phyloP scores from a whole-genome alignment of 805 yeast species.

The Starmerella floricola region DNA sequence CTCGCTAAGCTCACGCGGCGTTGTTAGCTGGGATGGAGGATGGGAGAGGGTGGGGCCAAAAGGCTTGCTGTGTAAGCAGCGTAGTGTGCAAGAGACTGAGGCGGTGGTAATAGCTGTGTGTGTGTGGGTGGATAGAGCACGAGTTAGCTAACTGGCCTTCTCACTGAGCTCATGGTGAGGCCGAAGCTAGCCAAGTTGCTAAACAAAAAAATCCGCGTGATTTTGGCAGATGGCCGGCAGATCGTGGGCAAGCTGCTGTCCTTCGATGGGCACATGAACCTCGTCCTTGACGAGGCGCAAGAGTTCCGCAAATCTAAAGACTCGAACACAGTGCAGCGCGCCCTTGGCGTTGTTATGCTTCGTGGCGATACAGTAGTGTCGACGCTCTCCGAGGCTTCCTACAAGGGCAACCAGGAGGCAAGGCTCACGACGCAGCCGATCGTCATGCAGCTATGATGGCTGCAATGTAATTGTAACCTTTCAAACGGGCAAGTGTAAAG shows the following conservation, averaged over 20 bases:
- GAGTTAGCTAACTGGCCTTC: background rate
- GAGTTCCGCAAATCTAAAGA: conserved; percentile 68
- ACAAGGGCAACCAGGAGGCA: conserved; percentile 28
- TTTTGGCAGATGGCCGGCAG: conserved; percentile 65
- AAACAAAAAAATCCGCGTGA: conserved; percentile 58
- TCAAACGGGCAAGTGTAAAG: too few relatives aligned
- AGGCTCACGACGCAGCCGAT: conserved; percentile 8
- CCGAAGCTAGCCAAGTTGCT: conserved; percentile 48
- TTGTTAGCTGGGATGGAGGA: too few relatives aligned
- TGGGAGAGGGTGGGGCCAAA: too few relatives aligned
- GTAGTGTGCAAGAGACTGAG: too few relatives aligned
- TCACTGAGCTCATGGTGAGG: conserved; percentile 3
- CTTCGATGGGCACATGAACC: conserved; percentile 75
- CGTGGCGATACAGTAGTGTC: conserved; percentile 83
- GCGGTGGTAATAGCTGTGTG: too few relatives aligned
- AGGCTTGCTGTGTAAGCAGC: too few relatives aligned
- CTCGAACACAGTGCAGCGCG: conserved; percentile 50
- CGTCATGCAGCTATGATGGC: conserved; percentile 13
- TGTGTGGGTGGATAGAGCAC: background rate
- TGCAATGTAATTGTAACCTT: too few relatives aligned
- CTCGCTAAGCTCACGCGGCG: too few relatives aligned
- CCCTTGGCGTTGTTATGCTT: conserved; percentile 67
- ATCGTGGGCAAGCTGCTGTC: conserved; percentile 73
- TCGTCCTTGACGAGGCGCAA: conserved; percentile 72
- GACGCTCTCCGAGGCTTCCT: conserved; percentile 47